These are phyloP conservation scores for Diutina pseudorugosa DNA, from an alignment of 1,139 yeast genomes.

Conservation along the genomic window DNA sequence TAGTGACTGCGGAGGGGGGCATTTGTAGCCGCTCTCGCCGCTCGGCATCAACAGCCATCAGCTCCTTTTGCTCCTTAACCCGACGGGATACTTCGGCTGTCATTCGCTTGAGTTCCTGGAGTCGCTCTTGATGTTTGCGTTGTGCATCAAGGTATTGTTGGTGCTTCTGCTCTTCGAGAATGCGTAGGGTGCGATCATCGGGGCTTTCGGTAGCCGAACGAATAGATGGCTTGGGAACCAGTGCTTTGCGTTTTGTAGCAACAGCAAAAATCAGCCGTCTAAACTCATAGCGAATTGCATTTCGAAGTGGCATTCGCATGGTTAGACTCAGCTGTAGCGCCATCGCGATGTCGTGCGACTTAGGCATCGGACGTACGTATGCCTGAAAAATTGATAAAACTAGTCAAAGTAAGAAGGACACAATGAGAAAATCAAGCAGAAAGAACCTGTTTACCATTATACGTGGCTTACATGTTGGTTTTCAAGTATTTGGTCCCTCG, in stretches of 20 bases:
- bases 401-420: no score
- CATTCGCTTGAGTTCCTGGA: not conserved
- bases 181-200: not conserved
- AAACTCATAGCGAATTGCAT: not conserved
- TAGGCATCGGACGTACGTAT: no score
- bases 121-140: not conserved
- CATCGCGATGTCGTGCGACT: no score
- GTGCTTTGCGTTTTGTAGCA: not conserved
- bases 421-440: no score
- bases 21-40: not conserved
- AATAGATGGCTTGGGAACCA: not conserved
- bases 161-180: not conserved
- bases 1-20: not conserved
- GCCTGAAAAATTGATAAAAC: no score
- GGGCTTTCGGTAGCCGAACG: not conserved
- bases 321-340: not conserved
- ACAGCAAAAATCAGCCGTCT: not conserved
- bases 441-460: no score
- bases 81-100: not conserved
- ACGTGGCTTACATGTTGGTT: no score
- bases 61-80: not conserved
- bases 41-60: not conserved
- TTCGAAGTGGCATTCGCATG: not conserved
- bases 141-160: not conserved
- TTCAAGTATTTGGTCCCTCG: no score